Evolutionary conservation across 352 stramenopile species (phyloP).

Genomic region (Phytophthora vignae): DNA sequence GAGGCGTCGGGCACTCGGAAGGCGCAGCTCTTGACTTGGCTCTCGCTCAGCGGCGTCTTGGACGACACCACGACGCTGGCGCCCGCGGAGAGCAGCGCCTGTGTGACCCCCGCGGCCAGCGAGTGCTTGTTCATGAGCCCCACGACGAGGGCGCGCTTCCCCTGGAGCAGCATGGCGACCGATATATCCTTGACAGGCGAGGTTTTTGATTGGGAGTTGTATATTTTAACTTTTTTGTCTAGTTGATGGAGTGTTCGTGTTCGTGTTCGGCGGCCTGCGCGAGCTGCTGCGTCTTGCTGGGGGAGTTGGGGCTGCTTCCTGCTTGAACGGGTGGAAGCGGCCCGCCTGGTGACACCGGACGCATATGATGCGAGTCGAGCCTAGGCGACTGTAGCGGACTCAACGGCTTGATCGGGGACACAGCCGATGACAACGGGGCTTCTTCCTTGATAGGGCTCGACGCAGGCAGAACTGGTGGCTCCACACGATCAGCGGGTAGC

Average conservation of each 20-base stretch:
- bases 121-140: slow-evolving; percentile 93
- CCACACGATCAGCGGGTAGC: background rate
- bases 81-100: slow-evolving; percentile 68
- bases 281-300: slow-evolving; percentile 1
- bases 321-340: slow-evolving; percentile 13
- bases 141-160: slow-evolving; percentile 85
- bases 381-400: slow-evolving; percentile 1
- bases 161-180: slow-evolving; percentile 49
- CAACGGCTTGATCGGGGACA: slow-evolving; percentile 1
- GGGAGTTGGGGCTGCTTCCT: slow-evolving; percentile 13
- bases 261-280: background rate
- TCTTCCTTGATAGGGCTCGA: slow-evolving; percentile 5
- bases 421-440: background rate
- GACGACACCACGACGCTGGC: slow-evolving; percentile 86
- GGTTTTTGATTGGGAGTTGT: background rate
- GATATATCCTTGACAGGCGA: background rate
- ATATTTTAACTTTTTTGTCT: too few relatives aligned
- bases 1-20: slow-evolving; percentile 48
- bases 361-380: background rate
- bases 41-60: slow-evolving; percentile 50
- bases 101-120: slow-evolving; percentile 77
- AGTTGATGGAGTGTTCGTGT: background rate
- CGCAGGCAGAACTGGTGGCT: background rate
- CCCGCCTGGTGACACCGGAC: slow-evolving; percentile 1
- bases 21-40: slow-evolving; percentile 57